These are phyloP conservation scores for Ilyonectria mors-panacis DNA, from an alignment of 2,329 filamentous ascomycete genomes.

Conservation along the genomic window DNA sequence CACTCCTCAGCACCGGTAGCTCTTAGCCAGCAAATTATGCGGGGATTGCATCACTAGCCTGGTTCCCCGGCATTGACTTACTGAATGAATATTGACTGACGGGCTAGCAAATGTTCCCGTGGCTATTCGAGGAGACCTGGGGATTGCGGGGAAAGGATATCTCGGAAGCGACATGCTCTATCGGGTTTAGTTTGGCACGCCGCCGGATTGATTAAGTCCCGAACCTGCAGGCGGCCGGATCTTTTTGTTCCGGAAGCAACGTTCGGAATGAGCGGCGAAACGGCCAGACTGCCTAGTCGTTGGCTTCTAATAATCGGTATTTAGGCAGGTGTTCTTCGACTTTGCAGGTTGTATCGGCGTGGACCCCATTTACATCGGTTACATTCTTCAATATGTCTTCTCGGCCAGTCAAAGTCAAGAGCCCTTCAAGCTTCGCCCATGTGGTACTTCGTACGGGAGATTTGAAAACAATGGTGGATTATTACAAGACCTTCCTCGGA, in stretches of 20 bases:
- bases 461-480: background rate
- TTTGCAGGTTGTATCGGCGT: too few species aligned
- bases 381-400: background rate
- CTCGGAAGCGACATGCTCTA: background rate
- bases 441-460: constrained; percentile 4
- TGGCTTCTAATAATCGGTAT: too few species aligned
- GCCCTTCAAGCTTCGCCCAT: background rate
- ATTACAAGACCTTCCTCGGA: constrained; percentile 1
- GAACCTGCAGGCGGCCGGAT: background rate
- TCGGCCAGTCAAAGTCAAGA: background rate
- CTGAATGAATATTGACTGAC: background rate
- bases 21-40: too few species aligned
- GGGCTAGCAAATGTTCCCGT: background rate
- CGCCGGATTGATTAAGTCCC: background rate
- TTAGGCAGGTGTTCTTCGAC: too few species aligned
- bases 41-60: too few species aligned
- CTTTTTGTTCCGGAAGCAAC: background rate
- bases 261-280: too few species aligned
- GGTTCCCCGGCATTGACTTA: too few species aligned
- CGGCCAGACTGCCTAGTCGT: background rate
- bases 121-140: too few species aligned
- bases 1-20: too few species aligned
- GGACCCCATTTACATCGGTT: too few species aligned
- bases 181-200: background rate
- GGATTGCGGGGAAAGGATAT: background rate